Base-by-base conservation (phyloP, 345 rosid species). In the Eucalyptus cloeziana region DNA sequence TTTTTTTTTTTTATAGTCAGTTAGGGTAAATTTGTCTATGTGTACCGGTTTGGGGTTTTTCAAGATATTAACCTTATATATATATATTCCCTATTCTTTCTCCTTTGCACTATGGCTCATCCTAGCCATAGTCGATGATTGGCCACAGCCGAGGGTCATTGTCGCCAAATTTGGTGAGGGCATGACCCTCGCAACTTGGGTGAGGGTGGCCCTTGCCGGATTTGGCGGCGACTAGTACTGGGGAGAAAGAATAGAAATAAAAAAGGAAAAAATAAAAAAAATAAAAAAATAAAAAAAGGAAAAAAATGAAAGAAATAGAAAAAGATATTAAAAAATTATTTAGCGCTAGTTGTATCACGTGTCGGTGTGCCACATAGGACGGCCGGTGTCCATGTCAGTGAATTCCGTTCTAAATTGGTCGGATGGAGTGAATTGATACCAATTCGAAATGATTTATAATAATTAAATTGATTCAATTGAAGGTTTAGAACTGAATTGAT, bases 181-280 rank as follows among this genome's bases (percentile, higher is more conserved):
- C 0, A 21, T 21, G 25, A 52, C 58, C 0, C 58, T 52, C 0
- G 0, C 58, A 19, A 21, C 2, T 0, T 52, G 2, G 25, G 25
- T 0, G 10, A 19, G 58, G 56, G 56, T 0, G 1, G 24, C 0
- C 24, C 10, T 52, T 0, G 58, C 0, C 0, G 0, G 0, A 52
- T 52, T 4, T 52, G 7, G 4, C 0, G 0, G 0, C 0, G 1
- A 52, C 4, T 52, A 21, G 58, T 19, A 52, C 25, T 52, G 0
- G 25, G 4, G 58, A 7, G 58, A 52, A 52, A 19, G 58, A 52
- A 3, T 52, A 52, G 58, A 52, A 52, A 52, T 7, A 1, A 52
- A 52, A 52, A 52, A 19, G 4, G 24, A 22, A 51, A 16, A 0
- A 51, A 1, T 7, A 17, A 14, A 7, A 52, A 17, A 51, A 51